Evolutionary conservation across 2,329 filamentous ascomycete genomes (phyloP).

Genomic region (Ophiocordyceps unilateralis): DNA sequence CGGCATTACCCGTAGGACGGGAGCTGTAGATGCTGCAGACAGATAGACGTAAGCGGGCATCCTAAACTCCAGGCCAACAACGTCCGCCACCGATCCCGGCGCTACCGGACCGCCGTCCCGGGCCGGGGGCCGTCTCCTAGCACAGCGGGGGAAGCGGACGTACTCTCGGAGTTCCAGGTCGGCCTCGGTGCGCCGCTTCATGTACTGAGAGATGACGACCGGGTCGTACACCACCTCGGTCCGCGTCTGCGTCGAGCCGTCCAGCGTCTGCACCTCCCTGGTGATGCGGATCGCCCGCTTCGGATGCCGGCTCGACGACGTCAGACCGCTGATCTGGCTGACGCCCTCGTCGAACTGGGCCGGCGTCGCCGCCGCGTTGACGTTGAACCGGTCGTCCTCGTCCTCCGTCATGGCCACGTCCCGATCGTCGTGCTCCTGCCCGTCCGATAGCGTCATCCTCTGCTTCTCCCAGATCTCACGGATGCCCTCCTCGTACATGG

Average conservation of each 20-base stretch:
- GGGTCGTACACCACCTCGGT: constrained; percentile 62
- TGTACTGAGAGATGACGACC: constrained; percentile 77
- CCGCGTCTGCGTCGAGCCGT: constrained; percentile 38
- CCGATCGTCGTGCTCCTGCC: constrained; percentile 47
- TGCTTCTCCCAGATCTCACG: constrained; percentile 85
- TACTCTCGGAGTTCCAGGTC: constrained; percentile 60
- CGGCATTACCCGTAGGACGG: constrained; percentile 30
- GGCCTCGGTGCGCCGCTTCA: constrained; percentile 55
- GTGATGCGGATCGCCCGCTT: constrained; percentile 59
- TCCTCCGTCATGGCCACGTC: constrained; percentile 41
- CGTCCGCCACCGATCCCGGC: constrained; percentile 13
- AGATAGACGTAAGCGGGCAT: constrained; percentile 21
- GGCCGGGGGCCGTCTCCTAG: constrained; percentile 2
- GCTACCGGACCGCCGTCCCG: constrained; percentile 6
- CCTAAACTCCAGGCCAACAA: constrained; percentile 17
- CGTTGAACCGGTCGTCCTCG: constrained; percentile 53
- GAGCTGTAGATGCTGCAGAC: constrained; percentile 30
- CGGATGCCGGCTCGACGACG: constrained; percentile 45
- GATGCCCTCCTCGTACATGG: constrained; percentile 82
- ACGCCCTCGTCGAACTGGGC: constrained; percentile 58
- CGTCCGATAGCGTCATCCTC: constrained; percentile 58
- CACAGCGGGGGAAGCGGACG: constrained; percentile 15
- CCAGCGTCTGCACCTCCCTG: constrained; percentile 33
- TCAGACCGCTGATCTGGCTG: constrained; percentile 60
- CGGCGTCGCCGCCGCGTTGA: constrained; percentile 52